Evolutionary conservation across 2,329 filamentous ascomycete genomes (phyloP), one percentile per base, ranked within the genome.

Genomic region (Colletotrichum cereale): DNA sequence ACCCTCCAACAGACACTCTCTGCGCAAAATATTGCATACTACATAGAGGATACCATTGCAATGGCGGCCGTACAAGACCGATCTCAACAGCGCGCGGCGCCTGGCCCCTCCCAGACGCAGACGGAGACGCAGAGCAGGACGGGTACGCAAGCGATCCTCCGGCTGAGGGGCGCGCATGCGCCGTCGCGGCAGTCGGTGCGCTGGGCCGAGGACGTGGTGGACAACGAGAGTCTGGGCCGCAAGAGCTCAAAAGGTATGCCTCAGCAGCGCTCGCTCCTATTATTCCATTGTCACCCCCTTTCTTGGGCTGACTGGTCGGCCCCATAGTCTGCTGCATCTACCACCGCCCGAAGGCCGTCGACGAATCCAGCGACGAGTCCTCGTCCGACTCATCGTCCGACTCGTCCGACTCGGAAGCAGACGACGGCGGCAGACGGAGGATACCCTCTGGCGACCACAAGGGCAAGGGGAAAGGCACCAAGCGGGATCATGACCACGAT

Each of bases 321-420:
- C 18, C 24, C 21, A 36, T 73, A 97, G 96, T 98, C n/a, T 99
- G 96, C 87, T 99, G 96, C 82, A 99, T 99, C 81, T 99, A 98
- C 84, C 96, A 98, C 84, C 93, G 93, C 72, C 91, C 94, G 8
- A 93, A 92, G 75, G 89, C 87, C 14, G 90, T 94, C 5, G 94
- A 93, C 79, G 96, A 98, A 80, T 96, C 93, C 40, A 95, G 92
- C 75, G 89, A 90, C 75, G 90, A 92, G 62, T 90, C 88, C 3
- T 89, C 86, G 0, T 88, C 86, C 18, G 87, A 86, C 29, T 90
- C 90, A 18, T 87, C 86, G 56, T 87, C 85, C 5, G 84, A 82
- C 10, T 85, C 82, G 10, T 85, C 84, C 8, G 85, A 86, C 40
- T 84, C 83, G 3, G 85, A 86, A 53, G 88, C 86, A 1, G 89